phyloP scores from a whole-genome alignment of 2,329 filamentous ascomycete genomes.

The Huntiella abstrusa region DNA sequence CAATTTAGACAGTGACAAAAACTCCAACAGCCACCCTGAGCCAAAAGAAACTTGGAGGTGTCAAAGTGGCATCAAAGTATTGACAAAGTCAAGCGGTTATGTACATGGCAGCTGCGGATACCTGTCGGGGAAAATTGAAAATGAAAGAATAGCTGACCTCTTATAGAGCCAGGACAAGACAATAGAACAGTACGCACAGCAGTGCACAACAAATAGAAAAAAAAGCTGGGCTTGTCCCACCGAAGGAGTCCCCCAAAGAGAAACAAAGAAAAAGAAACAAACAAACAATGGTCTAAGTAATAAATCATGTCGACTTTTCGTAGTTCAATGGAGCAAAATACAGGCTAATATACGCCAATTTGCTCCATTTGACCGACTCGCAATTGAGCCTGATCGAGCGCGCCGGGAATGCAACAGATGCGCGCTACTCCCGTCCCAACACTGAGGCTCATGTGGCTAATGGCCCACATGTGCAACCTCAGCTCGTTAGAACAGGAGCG shows the following conservation, averaged over 20 bases:
- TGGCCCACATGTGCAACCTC: too few relatives aligned
- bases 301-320: not conserved
- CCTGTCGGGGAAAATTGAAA: too few relatives aligned
- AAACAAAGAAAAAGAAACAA: not conserved
- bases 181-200: not conserved
- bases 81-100: not conserved
- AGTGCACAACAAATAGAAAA: not conserved
- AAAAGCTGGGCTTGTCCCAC: not conserved
- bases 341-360: not conserved
- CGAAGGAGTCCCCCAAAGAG: not conserved
- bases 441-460: not conserved
- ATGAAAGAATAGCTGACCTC: not conserved
- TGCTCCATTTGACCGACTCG: too few relatives aligned
- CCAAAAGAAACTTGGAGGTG: too few relatives aligned
- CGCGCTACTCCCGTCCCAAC: not conserved
- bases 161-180: not conserved
- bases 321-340: slow-evolving; percentile 1
- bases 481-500: too few relatives aligned
- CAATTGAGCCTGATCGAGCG: too few relatives aligned
- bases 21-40: too few relatives aligned
- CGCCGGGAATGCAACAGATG: too few relatives aligned
- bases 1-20: too few relatives aligned
- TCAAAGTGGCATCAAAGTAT: too few relatives aligned
- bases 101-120: not conserved
- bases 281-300: not conserved